Percentiles rank a stretch among this genome's conserved stretches.
These are phyloP conservation scores for Saccharomycopsis malanga DNA, from an alignment of 805 yeast genomes.

Conservation along the genomic window DNA sequence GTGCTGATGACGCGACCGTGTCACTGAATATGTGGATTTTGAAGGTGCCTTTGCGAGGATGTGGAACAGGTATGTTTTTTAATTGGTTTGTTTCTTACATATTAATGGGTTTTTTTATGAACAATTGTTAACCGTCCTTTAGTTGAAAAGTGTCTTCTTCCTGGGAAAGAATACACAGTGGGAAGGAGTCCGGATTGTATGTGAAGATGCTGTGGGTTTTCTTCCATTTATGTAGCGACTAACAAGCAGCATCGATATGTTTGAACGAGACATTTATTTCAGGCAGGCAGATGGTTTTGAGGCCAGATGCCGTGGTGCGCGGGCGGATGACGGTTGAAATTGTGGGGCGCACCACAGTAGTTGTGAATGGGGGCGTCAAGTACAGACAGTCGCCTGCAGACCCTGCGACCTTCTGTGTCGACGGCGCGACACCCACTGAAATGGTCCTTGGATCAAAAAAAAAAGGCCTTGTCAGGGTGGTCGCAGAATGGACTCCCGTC, in stretches of 20 bases:
- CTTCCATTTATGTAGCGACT: too few relatives aligned
- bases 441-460: constrained; percentile 6
- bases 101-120: too few relatives aligned
- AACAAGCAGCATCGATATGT: background rate
- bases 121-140: too few relatives aligned
- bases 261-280: background rate
- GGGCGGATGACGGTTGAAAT: background rate
- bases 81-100: too few relatives aligned
- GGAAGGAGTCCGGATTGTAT: constrained; percentile 7
- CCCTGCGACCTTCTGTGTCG: background rate
- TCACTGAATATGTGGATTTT: constrained; percentile 18
- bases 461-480: constrained; percentile 4
- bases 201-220: background rate
- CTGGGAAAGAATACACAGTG: constrained; percentile 9
- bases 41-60: constrained; percentile 1
- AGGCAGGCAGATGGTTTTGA: constrained; percentile 3
- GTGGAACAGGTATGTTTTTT: background rate
- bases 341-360: constrained; percentile 6
- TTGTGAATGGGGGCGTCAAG: constrained; percentile 1
- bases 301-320: background rate
- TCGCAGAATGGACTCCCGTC: constrained; percentile 3
- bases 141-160: constrained; percentile 6
- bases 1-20: too few relatives aligned
- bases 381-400: background rate
- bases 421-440: background rate